Percentiles rank a stretch among this genome's conserved stretches.
Conservation (phyloP, 176 grass and related monocot genomes). For the Avena insularis region DNA sequence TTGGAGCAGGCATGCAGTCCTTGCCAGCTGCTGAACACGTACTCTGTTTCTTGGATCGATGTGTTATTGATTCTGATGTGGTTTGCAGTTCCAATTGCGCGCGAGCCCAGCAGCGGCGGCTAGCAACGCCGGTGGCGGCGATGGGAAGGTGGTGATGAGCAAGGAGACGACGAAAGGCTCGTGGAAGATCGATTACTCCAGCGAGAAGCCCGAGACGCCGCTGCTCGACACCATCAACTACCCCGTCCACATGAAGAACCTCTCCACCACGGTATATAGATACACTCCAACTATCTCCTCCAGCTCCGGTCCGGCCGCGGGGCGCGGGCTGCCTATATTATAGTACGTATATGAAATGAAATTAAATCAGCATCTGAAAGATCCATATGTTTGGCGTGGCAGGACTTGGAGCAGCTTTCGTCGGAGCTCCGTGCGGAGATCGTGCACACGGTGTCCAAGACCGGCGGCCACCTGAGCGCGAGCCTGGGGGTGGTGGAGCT, state of each 20-base stretch:
- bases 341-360: neutral
- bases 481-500: constrained; percentile 92
- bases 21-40: neutral
- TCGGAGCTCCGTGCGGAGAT: constrained; percentile 84
- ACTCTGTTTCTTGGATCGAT: neutral
- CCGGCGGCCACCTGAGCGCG: constrained; percentile 83
- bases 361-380: neutral
- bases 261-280: constrained; percentile 55
- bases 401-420: constrained; percentile 93
- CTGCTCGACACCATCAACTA: constrained; percentile 84
- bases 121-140: constrained; percentile 23
- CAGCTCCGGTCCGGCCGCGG: neutral
- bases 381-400: neutral
- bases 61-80: neutral
- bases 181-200: constrained; percentile 71
- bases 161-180: constrained; percentile 35
- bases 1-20: neutral
- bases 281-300: neutral
- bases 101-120: constrained; percentile 46
- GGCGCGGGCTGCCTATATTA: no score
- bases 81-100: constrained; percentile 58
- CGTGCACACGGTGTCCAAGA: constrained; percentile 69
- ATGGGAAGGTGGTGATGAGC: constrained; percentile 46
- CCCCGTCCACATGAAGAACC: constrained; percentile 94
- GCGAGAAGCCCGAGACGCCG: constrained; percentile 78